A percentile compares a stretch with the other conserved stretches of the same genome.
These are phyloP conservation scores for Pezicula radicicola DNA, from an alignment of 2,329 filamentous ascomycete genomes.

Conservation along the genomic window DNA sequence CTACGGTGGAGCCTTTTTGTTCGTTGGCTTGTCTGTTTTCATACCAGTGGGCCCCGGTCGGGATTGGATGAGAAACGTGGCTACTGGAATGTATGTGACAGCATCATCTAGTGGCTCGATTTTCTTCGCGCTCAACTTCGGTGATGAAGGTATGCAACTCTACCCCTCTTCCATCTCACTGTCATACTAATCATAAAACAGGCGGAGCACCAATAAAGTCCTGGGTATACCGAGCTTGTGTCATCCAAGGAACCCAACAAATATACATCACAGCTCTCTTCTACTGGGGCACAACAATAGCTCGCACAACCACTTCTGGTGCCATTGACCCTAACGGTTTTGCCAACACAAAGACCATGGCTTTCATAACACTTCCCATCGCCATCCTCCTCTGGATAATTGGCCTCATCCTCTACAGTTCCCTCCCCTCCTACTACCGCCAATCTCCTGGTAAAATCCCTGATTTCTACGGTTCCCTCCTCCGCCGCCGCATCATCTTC, in stretches of 20 bases:
- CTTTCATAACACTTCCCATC: slow-evolving; percentile 52
- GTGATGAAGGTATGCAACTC: slow-evolving; percentile 50
- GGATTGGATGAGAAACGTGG: slow-evolving; percentile 56
- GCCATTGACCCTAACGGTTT: slow-evolving; percentile 35
- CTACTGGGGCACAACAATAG: slow-evolving; percentile 55
- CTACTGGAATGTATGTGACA: slow-evolving; percentile 56
- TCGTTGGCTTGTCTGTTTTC: slow-evolving; percentile 58
- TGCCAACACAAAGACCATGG: not conserved
- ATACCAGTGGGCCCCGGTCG: slow-evolving; percentile 31
- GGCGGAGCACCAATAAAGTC: slow-evolving; percentile 57
- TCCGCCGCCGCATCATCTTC: slow-evolving; percentile 59
- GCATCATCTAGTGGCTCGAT: slow-evolving; percentile 61
- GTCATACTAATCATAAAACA: not conserved
- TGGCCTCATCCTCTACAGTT: slow-evolving; percentile 51
- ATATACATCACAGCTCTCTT: slow-evolving; percentile 61
- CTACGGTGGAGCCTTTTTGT: slow-evolving; percentile 58
- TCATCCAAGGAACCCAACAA: slow-evolving; percentile 64
- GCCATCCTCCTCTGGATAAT: slow-evolving; percentile 52
- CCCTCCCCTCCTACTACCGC: slow-evolving; percentile 63
- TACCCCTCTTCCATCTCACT: not conserved
- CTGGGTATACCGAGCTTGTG: slow-evolving; percentile 62
- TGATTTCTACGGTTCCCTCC: slow-evolving; percentile 59
- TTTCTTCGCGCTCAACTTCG: slow-evolving; percentile 65
- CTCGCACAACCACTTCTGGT: slow-evolving; percentile 18
- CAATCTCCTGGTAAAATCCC: slow-evolving; percentile 59